Evolutionary conservation across 1,139 yeast genomes (phyloP), one percentile per base, ranked within the genome.

Genomic region (Geotrichum histeridarum): DNA sequence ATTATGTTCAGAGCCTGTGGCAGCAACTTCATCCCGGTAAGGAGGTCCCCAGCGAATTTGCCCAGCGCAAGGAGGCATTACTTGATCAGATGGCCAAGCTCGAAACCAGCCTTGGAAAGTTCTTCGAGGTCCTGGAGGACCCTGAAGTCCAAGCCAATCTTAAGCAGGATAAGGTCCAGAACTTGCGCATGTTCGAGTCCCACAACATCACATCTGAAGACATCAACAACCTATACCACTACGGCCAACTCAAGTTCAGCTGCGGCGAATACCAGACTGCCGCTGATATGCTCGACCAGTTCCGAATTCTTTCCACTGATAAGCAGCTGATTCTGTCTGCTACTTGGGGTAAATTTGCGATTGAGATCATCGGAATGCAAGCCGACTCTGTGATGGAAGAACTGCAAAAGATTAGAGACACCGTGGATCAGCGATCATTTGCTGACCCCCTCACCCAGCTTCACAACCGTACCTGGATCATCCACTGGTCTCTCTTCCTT

Each of bases 401-500:
- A 64, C 68, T 81, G 54, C 70, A 69, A 57, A 77, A 77, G 64
- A 70, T 81, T 53, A 76, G 83, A 61, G 85, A 80, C 59, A 72
- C 78, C 54, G 74, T 80, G 41, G 86, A 82, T 64, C 74, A 78
- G 43, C 75, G 81, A 65, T 73, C 79, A 8, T 72, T 74, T 62
- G 73, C 76, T 30, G 79, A 79, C 52, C 80, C 85, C 42, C 68
- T 79, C 59, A 75, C 74, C 51, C 86, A 81, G 70, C 73, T 82
- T 53, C 81, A 80, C 65, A 73, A 79, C 62, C 78, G 85, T 64
- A 77, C 83, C 30, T 82, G 86, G 85, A 71, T 82, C 57, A 77
- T 81, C 63, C 86, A 82, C 70, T 82, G 85, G 82, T 73, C 84
- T 2, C 71, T 82, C 54, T 82, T 81, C 71, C 81, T 82, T 56